phyloP scores from a whole-genome alignment of 116 monocot species.

The Dioscorea cayenensis region DNA sequence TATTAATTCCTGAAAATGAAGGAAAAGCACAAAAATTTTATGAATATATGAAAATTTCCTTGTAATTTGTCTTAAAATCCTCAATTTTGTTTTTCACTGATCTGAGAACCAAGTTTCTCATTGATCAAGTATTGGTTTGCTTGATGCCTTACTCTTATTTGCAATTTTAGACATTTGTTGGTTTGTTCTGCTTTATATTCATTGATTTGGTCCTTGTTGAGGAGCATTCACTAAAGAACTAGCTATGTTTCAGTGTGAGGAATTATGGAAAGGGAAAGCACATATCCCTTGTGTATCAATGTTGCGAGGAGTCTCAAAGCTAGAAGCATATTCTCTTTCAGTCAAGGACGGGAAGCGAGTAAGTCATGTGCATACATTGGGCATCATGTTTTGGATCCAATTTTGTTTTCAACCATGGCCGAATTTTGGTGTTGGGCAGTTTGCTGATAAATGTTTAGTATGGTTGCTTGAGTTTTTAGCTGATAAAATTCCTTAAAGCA shows the following conservation, averaged over 20 bases:
- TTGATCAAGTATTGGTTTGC: neutral
- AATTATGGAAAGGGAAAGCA: conserved; percentile 31
- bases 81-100: too few species aligned
- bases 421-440: neutral
- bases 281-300: conserved; percentile 27
- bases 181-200: neutral
- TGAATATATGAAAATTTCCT: too few species aligned
- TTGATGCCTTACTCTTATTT: neutral
- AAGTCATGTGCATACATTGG: conserved; percentile 2
- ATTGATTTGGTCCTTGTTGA: neutral
- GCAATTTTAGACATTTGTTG: neutral
- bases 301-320: conserved; percentile 22
- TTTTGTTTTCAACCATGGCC: neutral
- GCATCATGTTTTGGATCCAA: neutral
- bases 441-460: neutral
- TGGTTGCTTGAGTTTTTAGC: neutral
- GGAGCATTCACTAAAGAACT: neutral
- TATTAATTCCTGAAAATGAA: too few species aligned
- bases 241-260: conserved; percentile 17
- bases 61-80: too few species aligned
- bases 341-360: conserved; percentile 33
- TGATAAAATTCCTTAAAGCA: neutral
- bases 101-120: neutral
- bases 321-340: conserved; percentile 35
- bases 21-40: too few species aligned